phyloP scores from a whole-genome alignment of 106 monocot genomes.

The Gastrodia elata region DNA sequence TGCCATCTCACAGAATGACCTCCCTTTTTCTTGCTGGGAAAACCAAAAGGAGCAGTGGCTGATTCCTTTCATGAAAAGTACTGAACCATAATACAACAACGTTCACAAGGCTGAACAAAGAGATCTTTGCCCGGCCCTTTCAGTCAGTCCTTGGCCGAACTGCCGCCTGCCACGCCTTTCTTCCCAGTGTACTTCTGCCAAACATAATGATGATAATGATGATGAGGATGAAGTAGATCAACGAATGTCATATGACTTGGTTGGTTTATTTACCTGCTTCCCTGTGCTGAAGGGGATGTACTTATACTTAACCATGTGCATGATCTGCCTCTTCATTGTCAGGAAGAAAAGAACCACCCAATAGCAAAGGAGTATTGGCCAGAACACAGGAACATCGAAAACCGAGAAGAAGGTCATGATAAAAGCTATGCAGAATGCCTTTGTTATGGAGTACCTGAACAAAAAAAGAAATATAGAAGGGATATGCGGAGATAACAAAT shows the following conservation, averaged over 20 bases:
- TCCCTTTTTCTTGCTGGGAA: neutral
- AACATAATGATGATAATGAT: no score
- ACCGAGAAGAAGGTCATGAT: slow-evolving; percentile 75
- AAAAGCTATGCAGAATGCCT: slow-evolving; percentile 58
- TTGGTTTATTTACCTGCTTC: slow-evolving; percentile 79
- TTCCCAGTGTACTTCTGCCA: slow-evolving; percentile 32
- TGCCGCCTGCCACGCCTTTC: slow-evolving; percentile 16
- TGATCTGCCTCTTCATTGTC: slow-evolving; percentile 74
- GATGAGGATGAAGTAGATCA: no score
- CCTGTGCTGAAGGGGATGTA: slow-evolving; percentile 57
- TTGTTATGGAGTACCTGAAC: slow-evolving; percentile 71
- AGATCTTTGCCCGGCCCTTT: neutral
- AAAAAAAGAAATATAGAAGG: no score
- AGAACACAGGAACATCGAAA: slow-evolving; percentile 78
- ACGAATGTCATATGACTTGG: no score
- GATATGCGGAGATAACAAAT: no score
- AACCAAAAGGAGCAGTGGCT: neutral
- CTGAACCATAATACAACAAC: neutral
- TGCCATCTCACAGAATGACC: neutral
- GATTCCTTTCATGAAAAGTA: neutral
- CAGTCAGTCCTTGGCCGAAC: slow-evolving; percentile 17
- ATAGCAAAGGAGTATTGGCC: slow-evolving; percentile 68
- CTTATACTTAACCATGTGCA: slow-evolving; percentile 73
- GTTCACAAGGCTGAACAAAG: neutral
- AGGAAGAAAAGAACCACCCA: slow-evolving; percentile 72